Evolutionary conservation across 2,329 filamentous ascomycete genomes (phyloP).

Genomic region (Trichoderma sp.): DNA sequence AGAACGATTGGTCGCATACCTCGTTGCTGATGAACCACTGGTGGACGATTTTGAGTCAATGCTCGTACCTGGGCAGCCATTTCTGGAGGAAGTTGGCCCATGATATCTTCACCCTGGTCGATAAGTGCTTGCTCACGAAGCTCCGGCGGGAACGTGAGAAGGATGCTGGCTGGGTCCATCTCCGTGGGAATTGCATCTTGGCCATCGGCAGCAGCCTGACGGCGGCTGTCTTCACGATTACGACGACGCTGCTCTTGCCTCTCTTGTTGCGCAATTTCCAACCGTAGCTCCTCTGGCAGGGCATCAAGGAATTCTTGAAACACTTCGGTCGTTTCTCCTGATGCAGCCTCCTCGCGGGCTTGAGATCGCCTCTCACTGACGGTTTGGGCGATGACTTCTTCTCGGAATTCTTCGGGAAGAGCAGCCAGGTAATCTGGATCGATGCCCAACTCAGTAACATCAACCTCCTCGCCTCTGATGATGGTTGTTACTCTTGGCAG

Average conservation of each 20-base stretch:
- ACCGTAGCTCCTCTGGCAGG: constrained; percentile 82
- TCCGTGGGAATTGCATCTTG: constrained; percentile 59
- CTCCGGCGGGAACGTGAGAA: constrained; percentile 82
- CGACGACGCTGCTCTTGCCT: constrained; percentile 82
- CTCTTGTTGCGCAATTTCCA: constrained; percentile 89
- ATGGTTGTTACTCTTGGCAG: constrained; percentile 69
- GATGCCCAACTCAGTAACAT: constrained; percentile 92
- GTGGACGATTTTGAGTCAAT: constrained; percentile 48
- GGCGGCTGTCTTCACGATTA: constrained; percentile 76
- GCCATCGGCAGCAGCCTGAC: constrained; percentile 58
- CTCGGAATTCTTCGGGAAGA: constrained; percentile 93
- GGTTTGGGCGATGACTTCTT: constrained; percentile 92
- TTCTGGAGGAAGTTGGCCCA: constrained; percentile 80
- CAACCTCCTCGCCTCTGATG: constrained; percentile 81
- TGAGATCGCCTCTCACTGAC: constrained; percentile 79
- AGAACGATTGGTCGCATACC: constrained; percentile 33
- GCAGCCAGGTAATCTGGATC: constrained; percentile 92
- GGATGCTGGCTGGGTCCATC: constrained; percentile 90
- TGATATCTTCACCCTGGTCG: constrained; percentile 85
- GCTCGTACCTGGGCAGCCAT: constrained; percentile 83
- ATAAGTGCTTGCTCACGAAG: constrained; percentile 84
- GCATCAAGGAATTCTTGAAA: constrained; percentile 93
- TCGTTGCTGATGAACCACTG: constrained; percentile 30
- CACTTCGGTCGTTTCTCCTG: constrained; percentile 77
- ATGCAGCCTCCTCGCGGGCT: constrained; percentile 64